Percentiles rank a stretch among this genome's conserved stretches.
These are phyloP conservation scores for Rhizopogon vesiculosus DNA, from an alignment of 768 basidiomycete species.

Conservation along the genomic window DNA sequence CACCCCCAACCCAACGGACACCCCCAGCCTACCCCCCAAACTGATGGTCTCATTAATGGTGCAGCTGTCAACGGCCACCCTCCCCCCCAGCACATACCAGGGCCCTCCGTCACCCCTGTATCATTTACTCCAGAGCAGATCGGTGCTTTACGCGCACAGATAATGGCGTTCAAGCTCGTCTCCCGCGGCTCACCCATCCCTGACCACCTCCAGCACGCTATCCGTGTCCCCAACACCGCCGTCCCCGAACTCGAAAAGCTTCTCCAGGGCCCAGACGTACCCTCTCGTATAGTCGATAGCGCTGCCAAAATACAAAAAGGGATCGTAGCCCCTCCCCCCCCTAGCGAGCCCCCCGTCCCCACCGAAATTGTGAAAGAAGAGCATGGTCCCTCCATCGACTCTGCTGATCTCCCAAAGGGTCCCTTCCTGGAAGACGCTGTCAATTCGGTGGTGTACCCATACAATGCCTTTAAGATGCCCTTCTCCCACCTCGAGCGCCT, in stretches of 20 bases:
- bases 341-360: slow-evolving; percentile 15
- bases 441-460: slow-evolving; percentile 82
- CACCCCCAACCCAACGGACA: not conserved
- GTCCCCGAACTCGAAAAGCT: slow-evolving; percentile 62
- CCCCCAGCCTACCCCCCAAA: slow-evolving; percentile 23
- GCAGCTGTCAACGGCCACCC: slow-evolving; percentile 42
- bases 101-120: slow-evolving; percentile 58
- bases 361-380: slow-evolving; percentile 44
- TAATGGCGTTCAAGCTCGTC: slow-evolving; percentile 76
- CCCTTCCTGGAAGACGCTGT: slow-evolving; percentile 77
- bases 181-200: slow-evolving; percentile 63
- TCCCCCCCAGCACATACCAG: slow-evolving; percentile 31
- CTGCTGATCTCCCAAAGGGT: slow-evolving; percentile 63
- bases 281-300: slow-evolving; percentile 63
- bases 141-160: slow-evolving; percentile 72
- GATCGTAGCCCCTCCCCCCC: slow-evolving; percentile 20
- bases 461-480: slow-evolving; percentile 86
- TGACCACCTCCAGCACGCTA: slow-evolving; percentile 63
- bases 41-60: not conserved
- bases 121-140: slow-evolving; percentile 79
- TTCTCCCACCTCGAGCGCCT: slow-evolving; percentile 74
- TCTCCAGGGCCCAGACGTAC: slow-evolving; percentile 54
- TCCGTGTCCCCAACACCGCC: slow-evolving; percentile 58
- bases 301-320: slow-evolving; percentile 72
- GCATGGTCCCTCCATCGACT: slow-evolving; percentile 39